Base-by-base conservation (phyloP, 2,329 filamentous ascomycete genomes). In the Hypocrella siamensis region DNA sequence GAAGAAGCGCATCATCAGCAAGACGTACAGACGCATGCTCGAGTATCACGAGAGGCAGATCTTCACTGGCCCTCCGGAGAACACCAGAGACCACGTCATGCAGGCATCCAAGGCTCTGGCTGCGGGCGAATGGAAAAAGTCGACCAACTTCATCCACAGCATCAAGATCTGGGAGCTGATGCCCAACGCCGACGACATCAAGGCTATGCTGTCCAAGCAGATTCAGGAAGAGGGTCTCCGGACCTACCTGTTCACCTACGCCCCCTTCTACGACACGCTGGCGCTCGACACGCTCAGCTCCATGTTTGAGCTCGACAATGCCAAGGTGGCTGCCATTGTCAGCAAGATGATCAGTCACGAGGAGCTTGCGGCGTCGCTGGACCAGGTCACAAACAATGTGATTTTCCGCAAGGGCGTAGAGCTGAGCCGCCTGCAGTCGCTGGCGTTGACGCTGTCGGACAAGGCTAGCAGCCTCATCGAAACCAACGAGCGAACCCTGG, bases 121-220 rank as follows among this genome's bases (percentile, higher is more conserved):
- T 19, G 86, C 85, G 15, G 90, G 92, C 43, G 90, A 98, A 61
- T 98, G 90, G 90, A 93, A 93, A 74, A 93, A 92, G 67, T 79
- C 86, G 12, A 86, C 79, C 16, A 71, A 80, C 39, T 90, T 93
- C 58, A 86, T 98, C 57, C 85, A 90, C 65, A 83, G 78, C 51
- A 98, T 98, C 65, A 98, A 94, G 75, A 98, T 98, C 55, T 98
- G 90, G 90, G 90, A 98, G 34, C 71, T 98, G 43, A 92, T 98
- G 74, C 81, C 86, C 36, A 79, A 90, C 57, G 72, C 81, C 17
- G 83, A 88, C 35, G 81, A 85, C 56, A 93, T 96, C 67, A 96
- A 96, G 75, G 60, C 70, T 33, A 94, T 98, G 90, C 81, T 98
- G 39, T 83, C 86, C 34, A 85, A 84, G 55, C 90, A 98, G 67